Evolutionary conservation across 257 asterid species (phyloP), one percentile per base, ranked within the genome.

Genomic region (Eustoma russellianum): DNA sequence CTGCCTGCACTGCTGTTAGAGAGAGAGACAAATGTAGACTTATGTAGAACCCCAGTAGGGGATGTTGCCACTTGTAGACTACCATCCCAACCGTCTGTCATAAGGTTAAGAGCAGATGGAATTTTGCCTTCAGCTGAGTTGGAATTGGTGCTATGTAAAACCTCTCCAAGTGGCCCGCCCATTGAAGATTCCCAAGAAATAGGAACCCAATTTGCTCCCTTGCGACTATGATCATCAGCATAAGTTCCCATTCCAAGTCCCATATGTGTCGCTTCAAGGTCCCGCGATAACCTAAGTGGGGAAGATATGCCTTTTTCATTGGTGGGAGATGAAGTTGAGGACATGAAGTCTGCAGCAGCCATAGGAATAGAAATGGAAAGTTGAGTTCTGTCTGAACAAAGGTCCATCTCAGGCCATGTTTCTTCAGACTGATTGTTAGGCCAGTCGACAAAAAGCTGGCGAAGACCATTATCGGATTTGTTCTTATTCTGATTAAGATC

Each of bases 121-220:
- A 52, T 55, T 57, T 64, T 74, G 63, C 77, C 56, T 5, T 72
- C 80, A 0, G 62, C 60, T 0, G 65, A 55, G 56, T 41, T 51
- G 61, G 49, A 2, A 17, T 55, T 70, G 1, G 80, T 71, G 55
- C 68, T 71, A 40, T 87, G 95, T 38, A 92, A 59, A 18, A 75
- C 99, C 70, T 92, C 99, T 0, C 94, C 99, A 0, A 92, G 94
- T 13, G 99, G 99, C 13, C 99, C 99, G 13, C 94, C 95, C 57
- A 76, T 67, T 0, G 95, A 79, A 2, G 30, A 38, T 50, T 77
- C 88, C 96, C 98, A 87, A 0, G 87, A 65, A 16, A 85, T 73
- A 0, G 97, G 94, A 40, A 73, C 67, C 90, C 90, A 84, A 33
- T 63, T 76, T 11, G 74, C 59, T 24, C 67, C 80, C 15, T 72